phyloP scores from a whole-genome alignment of 2,329 filamentous ascomycete genomes.

The Hirsutella minnesotensis region DNA sequence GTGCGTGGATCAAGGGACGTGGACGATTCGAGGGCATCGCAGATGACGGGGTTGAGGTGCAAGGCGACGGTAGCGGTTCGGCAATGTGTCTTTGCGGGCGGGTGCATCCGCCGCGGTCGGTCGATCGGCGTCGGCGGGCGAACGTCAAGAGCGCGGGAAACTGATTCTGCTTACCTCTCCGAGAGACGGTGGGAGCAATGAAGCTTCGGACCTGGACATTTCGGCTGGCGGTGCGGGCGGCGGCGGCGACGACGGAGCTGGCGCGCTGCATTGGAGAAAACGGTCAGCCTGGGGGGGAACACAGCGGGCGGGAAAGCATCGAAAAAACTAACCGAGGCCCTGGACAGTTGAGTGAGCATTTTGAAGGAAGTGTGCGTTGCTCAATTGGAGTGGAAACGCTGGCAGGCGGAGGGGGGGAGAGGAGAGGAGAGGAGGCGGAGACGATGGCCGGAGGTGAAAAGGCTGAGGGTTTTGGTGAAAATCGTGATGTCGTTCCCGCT shows the following conservation, averaged over 20 bases:
- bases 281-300: not conserved
- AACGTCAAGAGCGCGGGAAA: not conserved
- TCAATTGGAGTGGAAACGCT: conserved; percentile 29
- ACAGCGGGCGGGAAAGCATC: not conserved
- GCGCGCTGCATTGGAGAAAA: conserved; percentile 29
- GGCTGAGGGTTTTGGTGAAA: conserved; percentile 25
- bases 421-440: conserved; percentile 15
- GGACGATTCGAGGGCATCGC: too few relatives aligned
- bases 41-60: too few relatives aligned
- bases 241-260: conserved; percentile 36
- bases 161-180: conserved; percentile 42
- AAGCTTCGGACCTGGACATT: conserved; percentile 41
- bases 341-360: conserved; percentile 44
- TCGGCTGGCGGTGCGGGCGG: conserved; percentile 29
- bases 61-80: not conserved
- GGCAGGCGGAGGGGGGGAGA: conserved; percentile 17
- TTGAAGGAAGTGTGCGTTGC: conserved; percentile 32
- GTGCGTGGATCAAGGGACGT: too few relatives aligned
- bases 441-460: too few relatives aligned
- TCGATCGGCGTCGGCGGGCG: not conserved
- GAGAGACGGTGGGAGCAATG: conserved; percentile 48
- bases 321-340: conserved; percentile 40
- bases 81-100: not conserved
- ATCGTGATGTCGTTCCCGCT: conserved; percentile 25
- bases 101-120: not conserved